These are phyloP conservation scores for Cladosporium halotolerans DNA, from an alignment of 2,329 filamentous ascomycete genomes.

Conservation along the genomic window DNA sequence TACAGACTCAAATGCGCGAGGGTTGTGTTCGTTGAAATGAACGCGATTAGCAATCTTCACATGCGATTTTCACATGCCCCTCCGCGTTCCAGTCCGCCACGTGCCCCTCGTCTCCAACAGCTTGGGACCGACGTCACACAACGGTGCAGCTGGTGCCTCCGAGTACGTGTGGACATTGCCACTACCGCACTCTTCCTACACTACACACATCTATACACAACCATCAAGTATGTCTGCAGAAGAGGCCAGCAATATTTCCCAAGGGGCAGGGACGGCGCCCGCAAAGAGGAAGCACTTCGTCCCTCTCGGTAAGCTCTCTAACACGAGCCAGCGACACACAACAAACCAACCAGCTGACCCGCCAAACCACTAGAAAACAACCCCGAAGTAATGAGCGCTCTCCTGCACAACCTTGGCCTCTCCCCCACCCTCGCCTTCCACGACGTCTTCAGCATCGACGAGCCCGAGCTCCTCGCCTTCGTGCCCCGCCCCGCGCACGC, in stretches of 20 bases:
- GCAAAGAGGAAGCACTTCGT: slow-evolving; percentile 20
- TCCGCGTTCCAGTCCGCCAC: no score
- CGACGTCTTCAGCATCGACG: slow-evolving; percentile 87
- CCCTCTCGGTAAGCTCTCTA: slow-evolving; percentile 19
- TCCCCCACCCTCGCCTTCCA: slow-evolving; percentile 71
- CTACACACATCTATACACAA: background rate
- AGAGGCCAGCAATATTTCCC: background rate
- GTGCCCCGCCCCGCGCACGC: slow-evolving; percentile 83
- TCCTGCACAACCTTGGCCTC: slow-evolving; percentile 79
- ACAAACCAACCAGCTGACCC: background rate
- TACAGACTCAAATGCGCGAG: no score
- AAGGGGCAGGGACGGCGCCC: background rate
- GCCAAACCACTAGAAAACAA: slow-evolving; percentile 55
- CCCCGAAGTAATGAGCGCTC: slow-evolving; percentile 77
- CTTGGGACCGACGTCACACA: no score
- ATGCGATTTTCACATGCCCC: no score
- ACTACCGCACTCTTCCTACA: no score
- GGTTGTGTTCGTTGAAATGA: no score
- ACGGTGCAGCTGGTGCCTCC: no score
- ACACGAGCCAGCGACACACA: background rate
- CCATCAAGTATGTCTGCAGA: background rate
- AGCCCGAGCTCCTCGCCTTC: slow-evolving; percentile 76
- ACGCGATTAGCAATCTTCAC: no score
- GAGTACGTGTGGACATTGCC: no score
- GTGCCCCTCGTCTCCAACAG: no score